phyloP scores from a whole-genome alignment of 441 rosid species.

The California macrophylla region DNA sequence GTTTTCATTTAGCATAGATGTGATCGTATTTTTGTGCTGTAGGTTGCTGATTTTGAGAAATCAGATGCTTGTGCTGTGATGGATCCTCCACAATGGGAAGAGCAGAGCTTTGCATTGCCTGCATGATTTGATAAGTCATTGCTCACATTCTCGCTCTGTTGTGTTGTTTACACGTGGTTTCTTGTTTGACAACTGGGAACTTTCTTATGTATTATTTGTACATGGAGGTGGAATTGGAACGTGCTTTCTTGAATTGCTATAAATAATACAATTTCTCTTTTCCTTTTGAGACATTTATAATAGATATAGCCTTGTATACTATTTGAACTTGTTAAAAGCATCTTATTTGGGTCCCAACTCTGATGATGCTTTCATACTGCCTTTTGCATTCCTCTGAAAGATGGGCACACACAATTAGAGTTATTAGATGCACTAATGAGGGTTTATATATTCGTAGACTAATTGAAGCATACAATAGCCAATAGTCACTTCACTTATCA shows the following conservation, averaged over 20 bases:
- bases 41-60: slow-evolving; percentile 85
- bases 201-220: slow-evolving; percentile 4
- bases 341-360: background rate
- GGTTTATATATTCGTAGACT: background rate
- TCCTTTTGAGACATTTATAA: background rate
- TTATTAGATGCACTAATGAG: background rate
- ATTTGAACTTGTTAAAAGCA: slow-evolving; percentile 4
- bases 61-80: slow-evolving; percentile 63
- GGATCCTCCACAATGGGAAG: slow-evolving; percentile 68
- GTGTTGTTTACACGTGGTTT: background rate
- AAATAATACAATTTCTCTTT: background rate
- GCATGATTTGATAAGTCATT: slow-evolving; percentile 24
- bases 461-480: background rate
- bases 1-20: background rate
- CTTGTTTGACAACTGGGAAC: background rate
- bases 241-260: background rate
- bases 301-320: background rate
- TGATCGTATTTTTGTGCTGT: slow-evolving; percentile 3
- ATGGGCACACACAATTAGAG: background rate
- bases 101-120: slow-evolving; percentile 51
- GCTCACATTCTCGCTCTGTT: background rate
- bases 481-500: background rate
- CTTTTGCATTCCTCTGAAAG: too few species aligned
- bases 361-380: too few species aligned
- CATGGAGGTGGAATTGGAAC: background rate